Evolutionary conservation across 2,329 filamentous ascomycete species (phyloP), one percentile per base, ranked within the genome.

Genomic region (Scytalidium lignicola): DNA sequence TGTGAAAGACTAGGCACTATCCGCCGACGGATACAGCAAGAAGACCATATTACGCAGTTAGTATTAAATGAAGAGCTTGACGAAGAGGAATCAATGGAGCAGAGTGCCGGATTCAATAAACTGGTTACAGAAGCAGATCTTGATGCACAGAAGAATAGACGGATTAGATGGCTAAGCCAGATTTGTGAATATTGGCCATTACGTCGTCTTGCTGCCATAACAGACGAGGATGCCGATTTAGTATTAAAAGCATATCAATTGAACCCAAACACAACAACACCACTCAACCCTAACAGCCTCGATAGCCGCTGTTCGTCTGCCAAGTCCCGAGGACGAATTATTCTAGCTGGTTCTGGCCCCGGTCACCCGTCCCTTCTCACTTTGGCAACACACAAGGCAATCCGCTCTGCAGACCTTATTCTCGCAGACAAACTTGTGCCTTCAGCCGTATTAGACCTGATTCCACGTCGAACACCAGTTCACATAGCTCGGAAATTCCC

Each of bases 131-230:
- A 88, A 43, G 82, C 84, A 41, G 89, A 93, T 61, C 70, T 79
- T 1, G 85, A 87, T 51, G 85, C 85, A 2, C 80, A 83, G 15
- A 90, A 90, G 64, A 90, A 80, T 19, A 77, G 92, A 51, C 80
- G 93, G 46, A 91, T 95, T 75, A 81, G 93, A 50, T 99, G 93
- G 93, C 75, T 99, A 1, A 82, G 87, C 18, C 93, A 99, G 65
- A 90, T 99, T 46, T 99, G 93, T 75, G 93, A 99, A 72, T 99
- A 99, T 70, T 99, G 93, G 93, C 91, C 93, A 1, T 75, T 99
- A 21, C 84, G 83, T 55, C 82, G 88, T 17, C 78, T 99, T 1
- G 90, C 90, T 7, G 76, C 78, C 39, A 85, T 97, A 55, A 85
- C 80, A 3, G 89, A 96, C 60, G 77, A 78, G 8, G 91, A 97